Evolutionary conservation across 805 yeast species (phyloP).

Genomic region (Metschnikowia amazonensis): DNA sequence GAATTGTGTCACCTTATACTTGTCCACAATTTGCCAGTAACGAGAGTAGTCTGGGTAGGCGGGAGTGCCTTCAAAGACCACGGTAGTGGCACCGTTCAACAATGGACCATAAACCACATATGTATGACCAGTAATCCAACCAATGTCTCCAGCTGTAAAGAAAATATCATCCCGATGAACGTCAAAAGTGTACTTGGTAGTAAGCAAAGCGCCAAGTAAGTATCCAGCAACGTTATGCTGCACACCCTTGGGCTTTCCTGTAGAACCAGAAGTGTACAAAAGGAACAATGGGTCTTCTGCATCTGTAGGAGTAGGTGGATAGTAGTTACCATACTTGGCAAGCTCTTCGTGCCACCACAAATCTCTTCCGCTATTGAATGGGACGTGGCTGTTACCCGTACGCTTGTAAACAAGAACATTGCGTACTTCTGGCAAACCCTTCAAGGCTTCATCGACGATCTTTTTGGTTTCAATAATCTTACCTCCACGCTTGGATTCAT

Average conservation of each 20-base stretch:
- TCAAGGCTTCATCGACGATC: constrained; percentile 91
- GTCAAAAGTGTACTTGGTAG: constrained; percentile 91
- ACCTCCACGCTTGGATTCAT: constrained; percentile 95
- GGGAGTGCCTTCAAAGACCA: constrained; percentile 96
- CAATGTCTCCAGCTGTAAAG: constrained; percentile 97
- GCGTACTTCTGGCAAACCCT: constrained; percentile 66
- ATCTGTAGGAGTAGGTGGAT: constrained; percentile 82
- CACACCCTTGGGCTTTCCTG: constrained; percentile 98
- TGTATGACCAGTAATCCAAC: constrained; percentile 99
- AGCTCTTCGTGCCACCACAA: constrained; percentile 94
- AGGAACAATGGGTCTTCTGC: constrained; percentile 94
- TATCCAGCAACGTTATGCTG: constrained; percentile 95
- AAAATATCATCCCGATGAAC: constrained; percentile 82
- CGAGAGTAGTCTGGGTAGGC: constrained; percentile 94
- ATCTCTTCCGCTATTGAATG: constrained; percentile 78
- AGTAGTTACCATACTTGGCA: constrained; percentile 74
- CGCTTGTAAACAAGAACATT: constrained; percentile 86
- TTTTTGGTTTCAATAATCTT: constrained; percentile 87
- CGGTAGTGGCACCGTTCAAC: constrained; percentile 78
- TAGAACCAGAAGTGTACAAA: constrained; percentile 96
- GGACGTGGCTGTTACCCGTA: constrained; percentile 71
- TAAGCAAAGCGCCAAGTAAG: constrained; percentile 84
- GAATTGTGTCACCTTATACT: constrained; percentile 89
- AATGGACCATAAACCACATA: constrained; percentile 95
- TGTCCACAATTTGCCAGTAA: constrained; percentile 94